phyloP scores from a whole-genome alignment of 495 filamentous ascomycete species.

The Penicillium lagena region DNA sequence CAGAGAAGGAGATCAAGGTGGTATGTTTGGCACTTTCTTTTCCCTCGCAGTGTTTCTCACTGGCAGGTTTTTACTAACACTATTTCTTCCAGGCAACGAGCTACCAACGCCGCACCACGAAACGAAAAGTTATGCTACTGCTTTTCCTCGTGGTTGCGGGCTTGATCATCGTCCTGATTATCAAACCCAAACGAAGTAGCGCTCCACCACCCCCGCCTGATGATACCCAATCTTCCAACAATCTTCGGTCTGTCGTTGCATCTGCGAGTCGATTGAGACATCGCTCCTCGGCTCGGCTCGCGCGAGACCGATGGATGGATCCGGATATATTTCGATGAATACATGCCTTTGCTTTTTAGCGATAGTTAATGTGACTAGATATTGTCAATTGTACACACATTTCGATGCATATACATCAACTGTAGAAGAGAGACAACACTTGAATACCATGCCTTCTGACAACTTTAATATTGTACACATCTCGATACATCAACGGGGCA shows the following conservation, averaged over 20 bases:
- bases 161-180: conserved; percentile 74
- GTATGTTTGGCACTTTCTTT: conserved; percentile 33
- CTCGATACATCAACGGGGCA: no score
- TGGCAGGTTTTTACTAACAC: neutral
- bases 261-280: conserved; percentile 17
- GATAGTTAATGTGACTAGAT: conserved; percentile 12
- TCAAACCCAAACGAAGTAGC: conserved; percentile 67
- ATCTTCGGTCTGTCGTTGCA: conserved; percentile 19
- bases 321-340: conserved; percentile 35
- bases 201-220: conserved; percentile 15
- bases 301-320: conserved; percentile 32
- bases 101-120: conserved; percentile 85
- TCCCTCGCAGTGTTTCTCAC: no score
- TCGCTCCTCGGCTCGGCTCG: conserved; percentile 14
- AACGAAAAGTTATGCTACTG: conserved; percentile 84
- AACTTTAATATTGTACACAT: no score
- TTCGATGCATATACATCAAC: no score
- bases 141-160: conserved; percentile 77
- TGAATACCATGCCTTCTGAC: no score
- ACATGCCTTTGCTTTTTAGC: conserved; percentile 1
- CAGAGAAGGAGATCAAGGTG: conserved; percentile 84
- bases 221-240: conserved; percentile 20
- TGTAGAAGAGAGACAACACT: no score
- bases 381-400: neutral
- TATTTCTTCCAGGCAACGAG: conserved; percentile 49